Conservation (phyloP, 2,329 filamentous ascomycete genomes). For the Colletotrichum liaoningense region DNA sequence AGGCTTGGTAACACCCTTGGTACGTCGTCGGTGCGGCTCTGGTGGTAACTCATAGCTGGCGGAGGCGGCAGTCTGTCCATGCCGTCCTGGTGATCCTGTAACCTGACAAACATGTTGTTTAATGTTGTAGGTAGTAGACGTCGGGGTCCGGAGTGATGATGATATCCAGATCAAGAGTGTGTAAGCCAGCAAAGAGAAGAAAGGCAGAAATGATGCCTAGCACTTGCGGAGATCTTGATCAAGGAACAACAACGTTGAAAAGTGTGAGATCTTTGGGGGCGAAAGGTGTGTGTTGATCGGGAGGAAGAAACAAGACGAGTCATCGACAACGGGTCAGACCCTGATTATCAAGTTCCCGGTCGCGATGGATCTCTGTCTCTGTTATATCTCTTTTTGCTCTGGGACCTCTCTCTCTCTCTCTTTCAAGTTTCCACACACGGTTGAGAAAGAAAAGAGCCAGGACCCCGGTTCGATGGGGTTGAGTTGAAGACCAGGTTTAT, state of each 20-base stretch:
- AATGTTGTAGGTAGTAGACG: background rate
- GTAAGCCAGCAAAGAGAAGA: background rate
- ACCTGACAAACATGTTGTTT: constrained; percentile 30
- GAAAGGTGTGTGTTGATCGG: constrained; percentile 18
- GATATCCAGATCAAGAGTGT: background rate
- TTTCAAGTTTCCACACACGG: background rate
- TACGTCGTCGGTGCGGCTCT: constrained; percentile 19
- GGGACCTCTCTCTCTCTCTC: background rate
- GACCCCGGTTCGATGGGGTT: constrained; percentile 28
- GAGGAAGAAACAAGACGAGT: constrained; percentile 33
- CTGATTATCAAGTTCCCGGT: constrained; percentile 31
- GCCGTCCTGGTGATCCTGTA: constrained; percentile 30
- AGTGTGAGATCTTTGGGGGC: constrained; percentile 1
- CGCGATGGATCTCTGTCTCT: constrained; percentile 36
- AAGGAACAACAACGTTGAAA: background rate
- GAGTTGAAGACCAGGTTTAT: constrained; percentile 28
- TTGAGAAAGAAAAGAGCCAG: constrained; percentile 29
- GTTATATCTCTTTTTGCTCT: constrained; percentile 35
- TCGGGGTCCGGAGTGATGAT: background rate
- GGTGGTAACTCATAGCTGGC: constrained; percentile 3
- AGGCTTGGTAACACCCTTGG: constrained; percentile 30
- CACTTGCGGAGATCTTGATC: constrained; percentile 3
- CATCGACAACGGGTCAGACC: constrained; percentile 38
- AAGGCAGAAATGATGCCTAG: background rate
- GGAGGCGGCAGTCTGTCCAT: constrained; percentile 28